Evolutionary conservation across 176 grass and related monocot species (phyloP).

Genomic region (Phoenix dactylifera): DNA sequence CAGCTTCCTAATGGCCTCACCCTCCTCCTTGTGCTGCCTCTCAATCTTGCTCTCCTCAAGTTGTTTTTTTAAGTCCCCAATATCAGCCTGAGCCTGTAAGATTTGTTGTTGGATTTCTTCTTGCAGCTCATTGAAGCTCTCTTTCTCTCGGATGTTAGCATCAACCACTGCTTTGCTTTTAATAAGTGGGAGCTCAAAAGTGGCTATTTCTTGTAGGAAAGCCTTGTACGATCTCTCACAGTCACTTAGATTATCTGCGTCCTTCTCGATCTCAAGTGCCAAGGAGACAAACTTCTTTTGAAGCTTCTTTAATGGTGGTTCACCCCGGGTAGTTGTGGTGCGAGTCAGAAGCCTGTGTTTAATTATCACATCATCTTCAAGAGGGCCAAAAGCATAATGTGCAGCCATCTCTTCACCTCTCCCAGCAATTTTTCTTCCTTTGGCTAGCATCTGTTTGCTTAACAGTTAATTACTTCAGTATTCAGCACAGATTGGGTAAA

Average conservation of each 20-base stretch:
- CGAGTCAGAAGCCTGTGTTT: conserved; percentile 90
- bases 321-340: conserved; percentile 80
- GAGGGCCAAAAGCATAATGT: conserved; percentile 67
- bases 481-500: too few relatives aligned
- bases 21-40: conserved; percentile 93
- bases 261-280: conserved; percentile 65
- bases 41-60: conserved; percentile 84
- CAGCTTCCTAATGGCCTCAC: conserved; percentile 72
- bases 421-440: conserved; percentile 64
- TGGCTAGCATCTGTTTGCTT: conserved; percentile 18
- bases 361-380: conserved; percentile 78
- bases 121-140: conserved; percentile 78
- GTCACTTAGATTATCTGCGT: conserved; percentile 40
- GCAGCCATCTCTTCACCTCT: conserved; percentile 65
- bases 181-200: conserved; percentile 81
- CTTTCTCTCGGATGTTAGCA: conserved; percentile 87
- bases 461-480: too few relatives aligned
- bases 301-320: conserved; percentile 91
- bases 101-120: conserved; percentile 72
- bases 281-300: conserved; percentile 89
- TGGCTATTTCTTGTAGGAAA: conserved; percentile 83
- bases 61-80: conserved; percentile 82
- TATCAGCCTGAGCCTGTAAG: conserved; percentile 80
- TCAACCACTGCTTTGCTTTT: conserved; percentile 87
- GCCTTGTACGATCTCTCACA: conserved; percentile 65